Evolutionary conservation across 768 basidiomycete genomes (phyloP).

Genomic region (Boletus rubropictus): DNA sequence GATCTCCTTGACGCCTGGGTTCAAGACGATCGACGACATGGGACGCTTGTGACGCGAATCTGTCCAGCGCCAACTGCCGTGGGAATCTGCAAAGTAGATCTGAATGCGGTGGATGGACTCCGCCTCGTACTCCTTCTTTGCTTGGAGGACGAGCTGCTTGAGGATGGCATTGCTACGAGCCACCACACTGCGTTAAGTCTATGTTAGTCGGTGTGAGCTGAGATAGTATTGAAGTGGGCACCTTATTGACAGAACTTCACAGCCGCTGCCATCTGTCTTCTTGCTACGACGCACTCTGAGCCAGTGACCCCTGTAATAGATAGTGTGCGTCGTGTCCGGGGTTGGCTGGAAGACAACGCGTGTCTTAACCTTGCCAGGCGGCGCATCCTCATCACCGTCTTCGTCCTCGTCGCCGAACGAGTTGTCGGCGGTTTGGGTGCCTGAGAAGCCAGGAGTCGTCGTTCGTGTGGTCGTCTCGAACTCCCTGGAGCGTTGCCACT

Average conservation of each 20-base stretch:
- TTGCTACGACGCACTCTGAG: constrained; percentile 65
- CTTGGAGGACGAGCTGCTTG: constrained; percentile 84
- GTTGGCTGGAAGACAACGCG: constrained; percentile 87
- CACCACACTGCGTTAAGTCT: constrained; percentile 51
- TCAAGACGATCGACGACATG: constrained; percentile 81
- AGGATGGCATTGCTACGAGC: constrained; percentile 79
- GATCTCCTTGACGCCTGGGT: constrained; percentile 88
- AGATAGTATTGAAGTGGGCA: constrained; percentile 25
- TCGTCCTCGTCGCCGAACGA: constrained; percentile 49
- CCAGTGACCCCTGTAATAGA: constrained; percentile 83
- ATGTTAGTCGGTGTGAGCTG: constrained; percentile 11
- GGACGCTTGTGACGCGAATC: constrained; percentile 85
- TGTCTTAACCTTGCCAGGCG: constrained; percentile 62
- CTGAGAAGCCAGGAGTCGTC: constrained; percentile 52
- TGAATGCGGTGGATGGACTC: constrained; percentile 83
- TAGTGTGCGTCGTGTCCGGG: constrained; percentile 82
- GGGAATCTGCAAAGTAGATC: constrained; percentile 85
- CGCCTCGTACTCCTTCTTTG: constrained; percentile 85
- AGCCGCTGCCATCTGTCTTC: constrained; percentile 62
- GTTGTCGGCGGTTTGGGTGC: constrained; percentile 43
- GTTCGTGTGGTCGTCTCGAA: constrained; percentile 84
- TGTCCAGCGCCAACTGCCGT: constrained; percentile 84
- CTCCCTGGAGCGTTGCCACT: constrained; percentile 86
- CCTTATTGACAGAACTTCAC: constrained; percentile 77
- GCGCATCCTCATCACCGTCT: constrained; percentile 42